Evolutionary conservation across 257 asterid species (phyloP).

Genomic region (Marsdenia floribunda): DNA sequence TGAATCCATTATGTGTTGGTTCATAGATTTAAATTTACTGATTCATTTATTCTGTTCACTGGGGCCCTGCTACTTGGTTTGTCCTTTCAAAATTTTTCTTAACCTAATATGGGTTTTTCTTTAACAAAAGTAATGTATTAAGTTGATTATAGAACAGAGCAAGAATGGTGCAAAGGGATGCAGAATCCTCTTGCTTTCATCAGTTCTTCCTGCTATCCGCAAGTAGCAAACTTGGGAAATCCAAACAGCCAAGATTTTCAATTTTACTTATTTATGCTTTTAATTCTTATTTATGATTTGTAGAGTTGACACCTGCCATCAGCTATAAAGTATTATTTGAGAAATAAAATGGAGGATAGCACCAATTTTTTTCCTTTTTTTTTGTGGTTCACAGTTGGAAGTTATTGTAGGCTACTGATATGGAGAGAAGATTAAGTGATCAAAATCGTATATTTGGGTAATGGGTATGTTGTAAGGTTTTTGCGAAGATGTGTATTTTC

Average conservation of each 20-base stretch:
- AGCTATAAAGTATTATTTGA: not conserved
- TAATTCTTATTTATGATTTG: not conserved
- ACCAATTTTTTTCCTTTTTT: not conserved
- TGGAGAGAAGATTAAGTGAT: constrained; percentile 15
- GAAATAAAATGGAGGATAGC: not conserved
- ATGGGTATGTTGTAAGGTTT: constrained; percentile 1
- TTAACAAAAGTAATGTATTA: not conserved
- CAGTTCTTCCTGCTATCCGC: not conserved
- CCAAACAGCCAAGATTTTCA: not conserved
- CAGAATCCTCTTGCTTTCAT: not conserved
- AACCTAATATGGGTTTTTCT: not conserved
- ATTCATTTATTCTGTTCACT: not conserved
- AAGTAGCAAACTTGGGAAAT: not conserved
- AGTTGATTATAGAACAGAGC: not conserved
- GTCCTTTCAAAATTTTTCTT: not conserved
- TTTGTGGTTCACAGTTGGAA: not conserved
- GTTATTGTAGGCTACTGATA: constrained; percentile 2
- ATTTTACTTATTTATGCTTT: not conserved
- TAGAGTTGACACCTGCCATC: not conserved
- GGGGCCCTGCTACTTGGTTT: not conserved
- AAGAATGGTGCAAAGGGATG: not conserved
- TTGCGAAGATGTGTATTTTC: constrained; percentile 22
- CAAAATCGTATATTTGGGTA: constrained; percentile 2
- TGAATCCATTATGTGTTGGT: too few species aligned
- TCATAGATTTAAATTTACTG: not conserved